Evolutionary conservation across 768 basidiomycete genomes (phyloP).

Genomic region (Mycena albidolilacea): DNA sequence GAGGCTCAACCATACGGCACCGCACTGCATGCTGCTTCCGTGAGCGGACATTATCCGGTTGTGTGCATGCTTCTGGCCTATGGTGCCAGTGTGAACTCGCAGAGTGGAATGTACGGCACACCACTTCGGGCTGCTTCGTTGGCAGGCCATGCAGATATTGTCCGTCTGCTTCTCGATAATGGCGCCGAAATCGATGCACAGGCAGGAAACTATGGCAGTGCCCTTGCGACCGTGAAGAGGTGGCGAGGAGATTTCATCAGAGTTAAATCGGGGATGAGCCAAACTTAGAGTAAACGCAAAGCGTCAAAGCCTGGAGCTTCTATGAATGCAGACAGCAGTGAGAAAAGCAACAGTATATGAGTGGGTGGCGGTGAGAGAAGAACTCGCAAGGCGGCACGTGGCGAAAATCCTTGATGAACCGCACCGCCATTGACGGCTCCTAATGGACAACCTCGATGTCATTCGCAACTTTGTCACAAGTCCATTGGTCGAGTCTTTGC

Average conservation of each 20-base stretch:
- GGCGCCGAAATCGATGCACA: too few species aligned
- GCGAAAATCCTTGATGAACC: background rate
- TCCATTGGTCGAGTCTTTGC: conserved; percentile 49
- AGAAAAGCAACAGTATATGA: conserved; percentile 4
- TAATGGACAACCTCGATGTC: conserved; percentile 26
- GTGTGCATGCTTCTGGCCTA: too few species aligned
- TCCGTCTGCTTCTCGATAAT: too few species aligned
- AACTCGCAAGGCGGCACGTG: background rate
- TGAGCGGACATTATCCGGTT: too few species aligned
- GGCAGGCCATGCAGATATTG: too few species aligned
- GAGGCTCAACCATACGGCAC: too few species aligned
- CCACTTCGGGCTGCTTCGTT: too few species aligned
- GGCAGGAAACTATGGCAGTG: too few species aligned
- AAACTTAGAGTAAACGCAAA: conserved; percentile 7
- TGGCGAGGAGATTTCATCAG: background rate
- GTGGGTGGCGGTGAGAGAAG: background rate
- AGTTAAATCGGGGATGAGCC: background rate
- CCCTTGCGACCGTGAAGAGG: too few species aligned
- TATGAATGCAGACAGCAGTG: background rate
- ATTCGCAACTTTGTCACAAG: conserved; percentile 21
- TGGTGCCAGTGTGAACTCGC: too few species aligned
- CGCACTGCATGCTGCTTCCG: too few species aligned
- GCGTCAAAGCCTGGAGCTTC: background rate
- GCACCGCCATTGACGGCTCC: conserved; percentile 14
- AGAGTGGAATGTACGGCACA: too few species aligned